Evolutionary conservation across 1,139 yeast species (phyloP).

Genomic region (Geotrichum siamense): DNA sequence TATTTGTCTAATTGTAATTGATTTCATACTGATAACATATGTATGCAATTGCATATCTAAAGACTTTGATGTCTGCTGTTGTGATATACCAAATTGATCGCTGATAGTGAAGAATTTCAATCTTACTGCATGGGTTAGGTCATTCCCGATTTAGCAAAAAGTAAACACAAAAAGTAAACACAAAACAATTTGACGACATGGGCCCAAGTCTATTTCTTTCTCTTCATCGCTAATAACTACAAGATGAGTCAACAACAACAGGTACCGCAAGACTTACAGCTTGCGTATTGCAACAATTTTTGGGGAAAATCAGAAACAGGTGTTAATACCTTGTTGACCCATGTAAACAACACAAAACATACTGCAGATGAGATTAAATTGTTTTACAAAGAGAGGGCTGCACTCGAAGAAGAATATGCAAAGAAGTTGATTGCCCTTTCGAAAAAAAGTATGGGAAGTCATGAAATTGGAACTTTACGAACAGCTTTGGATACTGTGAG

Average conservation of each 20-base stretch:
- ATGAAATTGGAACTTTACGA: slow-evolving; percentile 54
- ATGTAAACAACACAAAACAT: slow-evolving; percentile 45
- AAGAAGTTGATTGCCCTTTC: slow-evolving; percentile 42
- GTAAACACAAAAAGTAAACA: neutral
- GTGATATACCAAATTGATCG: no score
- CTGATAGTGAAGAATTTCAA: no score
- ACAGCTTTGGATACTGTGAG: slow-evolving; percentile 53
- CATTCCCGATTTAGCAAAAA: neutral
- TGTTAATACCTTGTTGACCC: slow-evolving; percentile 41
- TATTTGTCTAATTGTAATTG: no score
- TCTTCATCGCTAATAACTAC: no score
- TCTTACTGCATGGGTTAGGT: neutral
- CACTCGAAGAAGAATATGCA: slow-evolving; percentile 68
- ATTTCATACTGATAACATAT: no score
- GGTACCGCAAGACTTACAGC: neutral
- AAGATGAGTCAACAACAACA: slow-evolving; percentile 1
- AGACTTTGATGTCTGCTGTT: no score
- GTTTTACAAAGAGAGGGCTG: slow-evolving; percentile 42
- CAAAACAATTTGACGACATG: neutral
- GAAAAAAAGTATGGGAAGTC: slow-evolving; percentile 46
- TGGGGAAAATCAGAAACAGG: slow-evolving; percentile 52
- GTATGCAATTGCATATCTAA: no score
- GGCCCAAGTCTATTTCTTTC: neutral
- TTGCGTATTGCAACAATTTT: slow-evolving; percentile 42
- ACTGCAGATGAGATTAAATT: slow-evolving; percentile 41